Conservation (phyloP, 2,329 filamentous ascomycete genomes). For the Ramularia endophylla region DNA sequence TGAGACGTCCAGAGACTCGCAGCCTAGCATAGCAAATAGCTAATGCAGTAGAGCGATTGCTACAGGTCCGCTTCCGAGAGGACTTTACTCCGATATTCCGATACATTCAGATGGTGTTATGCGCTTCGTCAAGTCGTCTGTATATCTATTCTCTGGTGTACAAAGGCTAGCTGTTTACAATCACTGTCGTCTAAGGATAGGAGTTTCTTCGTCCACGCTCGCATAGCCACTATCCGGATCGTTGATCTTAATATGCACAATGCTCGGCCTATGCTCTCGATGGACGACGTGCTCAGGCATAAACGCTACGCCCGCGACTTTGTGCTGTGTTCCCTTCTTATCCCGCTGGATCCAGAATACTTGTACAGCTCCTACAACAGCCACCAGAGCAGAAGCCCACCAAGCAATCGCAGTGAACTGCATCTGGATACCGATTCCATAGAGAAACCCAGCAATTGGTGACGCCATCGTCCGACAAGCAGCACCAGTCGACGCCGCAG, state of each 20-base stretch:
- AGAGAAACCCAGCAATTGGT: slow-evolving; percentile 61
- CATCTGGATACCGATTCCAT: slow-evolving; percentile 53
- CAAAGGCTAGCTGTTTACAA: too few species aligned
- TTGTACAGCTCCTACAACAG: slow-evolving; percentile 51
- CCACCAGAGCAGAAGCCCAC: slow-evolving; percentile 55
- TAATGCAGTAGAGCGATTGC: too few species aligned
- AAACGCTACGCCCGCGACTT: slow-evolving; percentile 23
- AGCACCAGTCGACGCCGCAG: slow-evolving; percentile 67
- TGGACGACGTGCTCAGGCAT: slow-evolving; percentile 18
- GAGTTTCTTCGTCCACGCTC: slow-evolving; percentile 19
- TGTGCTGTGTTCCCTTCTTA: slow-evolving; percentile 35
- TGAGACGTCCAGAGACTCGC: too few species aligned
- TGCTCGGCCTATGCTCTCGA: slow-evolving; percentile 15
- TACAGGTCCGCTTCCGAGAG: too few species aligned
- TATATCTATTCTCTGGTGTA: too few species aligned
- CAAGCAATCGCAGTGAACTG: slow-evolving; percentile 57
- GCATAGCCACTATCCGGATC: slow-evolving; percentile 19
- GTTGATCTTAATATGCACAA: slow-evolving; percentile 22
- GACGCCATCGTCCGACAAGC: slow-evolving; percentile 64
- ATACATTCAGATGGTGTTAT: too few species aligned
- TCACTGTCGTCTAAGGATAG: background rate
- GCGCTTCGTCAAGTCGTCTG: too few species aligned
- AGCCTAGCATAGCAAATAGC: too few species aligned
- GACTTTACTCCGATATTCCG: too few species aligned
- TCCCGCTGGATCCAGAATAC: slow-evolving; percentile 50